Conservation (phyloP, 148 eudicot species). For the Camellia granthamiana region DNA sequence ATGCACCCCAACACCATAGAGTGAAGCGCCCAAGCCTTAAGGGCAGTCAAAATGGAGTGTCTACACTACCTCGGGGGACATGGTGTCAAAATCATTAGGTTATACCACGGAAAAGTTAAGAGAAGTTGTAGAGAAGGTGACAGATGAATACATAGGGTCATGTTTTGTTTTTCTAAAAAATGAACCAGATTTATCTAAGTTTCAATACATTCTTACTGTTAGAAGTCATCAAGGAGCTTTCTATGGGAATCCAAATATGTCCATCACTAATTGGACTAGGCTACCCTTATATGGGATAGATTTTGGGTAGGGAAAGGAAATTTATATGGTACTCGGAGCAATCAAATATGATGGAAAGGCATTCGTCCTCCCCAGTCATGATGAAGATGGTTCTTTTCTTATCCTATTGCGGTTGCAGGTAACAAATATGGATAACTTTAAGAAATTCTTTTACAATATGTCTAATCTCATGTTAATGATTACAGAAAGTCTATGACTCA, state of each 20-base stretch:
- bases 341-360: not conserved
- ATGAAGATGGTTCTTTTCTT: not conserved
- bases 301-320: no score
- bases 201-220: conserved; percentile 23
- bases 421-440: not conserved
- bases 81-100: conserved; percentile 33
- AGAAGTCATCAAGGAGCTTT: conserved; percentile 21
- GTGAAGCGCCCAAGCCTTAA: no score
- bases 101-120: conserved; percentile 33
- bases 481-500: no score
- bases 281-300: no score
- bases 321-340: no score
- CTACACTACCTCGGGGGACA: conserved; percentile 28
- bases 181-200: conserved; percentile 30
- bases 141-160: conserved; percentile 23
- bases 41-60: no score
- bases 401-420: not conserved
- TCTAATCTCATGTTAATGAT: no score
- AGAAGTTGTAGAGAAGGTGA: conserved; percentile 27
- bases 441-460: not conserved
- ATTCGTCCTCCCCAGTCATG: not conserved
- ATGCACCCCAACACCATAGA: no score
- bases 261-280: not conserved
- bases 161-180: conserved; percentile 27
- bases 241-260: not conserved